These are phyloP conservation scores for Helichrysum umbraculigerum DNA, from an alignment of 129 eudicot species.

Conservation along the genomic window DNA sequence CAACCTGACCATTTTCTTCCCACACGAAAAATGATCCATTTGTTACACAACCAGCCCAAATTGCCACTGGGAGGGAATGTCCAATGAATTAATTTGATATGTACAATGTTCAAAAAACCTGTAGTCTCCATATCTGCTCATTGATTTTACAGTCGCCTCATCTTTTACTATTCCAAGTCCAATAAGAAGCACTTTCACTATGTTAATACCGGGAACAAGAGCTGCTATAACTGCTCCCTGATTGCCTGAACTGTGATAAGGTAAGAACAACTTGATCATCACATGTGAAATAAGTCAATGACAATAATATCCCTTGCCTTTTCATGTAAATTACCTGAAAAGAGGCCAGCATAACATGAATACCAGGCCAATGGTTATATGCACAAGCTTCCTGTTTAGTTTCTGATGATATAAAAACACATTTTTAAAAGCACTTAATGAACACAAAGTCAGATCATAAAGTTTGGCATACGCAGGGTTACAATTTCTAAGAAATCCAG, in stretches of 20 bases:
- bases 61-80: neutral
- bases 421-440: neutral
- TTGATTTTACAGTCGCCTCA: slow-evolving; percentile 81
- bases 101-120: slow-evolving; percentile 43
- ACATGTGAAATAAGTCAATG: slow-evolving; percentile 3
- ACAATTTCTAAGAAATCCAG: neutral
- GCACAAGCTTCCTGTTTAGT: slow-evolving; percentile 92
- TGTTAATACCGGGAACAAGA: slow-evolving; percentile 65
- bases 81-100: neutral
- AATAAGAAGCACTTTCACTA: slow-evolving; percentile 69
- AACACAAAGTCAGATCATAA: neutral
- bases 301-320: neutral
- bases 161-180: slow-evolving; percentile 84
- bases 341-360: slow-evolving; percentile 99
- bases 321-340: slow-evolving; percentile 59
- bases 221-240: slow-evolving; percentile 76
- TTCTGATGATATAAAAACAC: slow-evolving; percentile 43
- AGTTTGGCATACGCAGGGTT: neutral
- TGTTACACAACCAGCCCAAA: neutral
- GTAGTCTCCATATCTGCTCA: slow-evolving; percentile 83
- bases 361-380: slow-evolving; percentile 68
- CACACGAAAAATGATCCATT: neutral
- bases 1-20: neutral
- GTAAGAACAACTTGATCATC: slow-evolving; percentile 18
- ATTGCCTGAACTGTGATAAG: slow-evolving; percentile 62